These are phyloP conservation scores for Cucurbita moschata DNA, from an alignment of 306 rosid species.

Conservation along the genomic window DNA sequence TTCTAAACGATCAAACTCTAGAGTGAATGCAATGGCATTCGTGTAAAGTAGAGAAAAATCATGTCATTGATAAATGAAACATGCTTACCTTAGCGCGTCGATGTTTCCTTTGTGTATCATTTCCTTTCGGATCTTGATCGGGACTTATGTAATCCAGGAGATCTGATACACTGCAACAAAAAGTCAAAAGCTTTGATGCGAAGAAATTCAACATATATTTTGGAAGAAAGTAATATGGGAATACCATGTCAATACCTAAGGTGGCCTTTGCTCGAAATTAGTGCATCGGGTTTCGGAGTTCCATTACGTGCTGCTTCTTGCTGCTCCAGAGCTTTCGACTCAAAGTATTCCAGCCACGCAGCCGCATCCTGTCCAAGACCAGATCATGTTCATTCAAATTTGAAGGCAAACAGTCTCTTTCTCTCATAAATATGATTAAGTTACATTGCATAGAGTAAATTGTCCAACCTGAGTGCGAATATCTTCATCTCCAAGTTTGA, in stretches of 20 bases:
- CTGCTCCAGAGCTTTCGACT: conserved; percentile 87
- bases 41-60: not conserved
- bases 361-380: conserved; percentile 68
- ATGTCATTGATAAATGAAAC: not conserved
- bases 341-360: conserved; percentile 95
- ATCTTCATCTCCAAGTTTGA: conserved; percentile 77
- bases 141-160: conserved; percentile 91
- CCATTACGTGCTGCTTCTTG: conserved; percentile 93
- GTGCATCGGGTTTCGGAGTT: conserved; percentile 77
- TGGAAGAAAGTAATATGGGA: conserved; percentile 38
- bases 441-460: not conserved
- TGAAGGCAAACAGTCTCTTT: not conserved
- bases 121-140: conserved; percentile 51
- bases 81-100: conserved; percentile 71
- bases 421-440: not conserved
- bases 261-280: conserved; percentile 98
- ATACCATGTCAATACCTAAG: conserved; percentile 93
- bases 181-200: conserved; percentile 18
- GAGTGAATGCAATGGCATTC: not conserved
- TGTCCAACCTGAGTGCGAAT: conserved; percentile 81
- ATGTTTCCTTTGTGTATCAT: conserved; percentile 62
- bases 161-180: conserved; percentile 81
- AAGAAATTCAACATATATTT: conserved; percentile 5
- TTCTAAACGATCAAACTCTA: not conserved
- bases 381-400: not conserved